Evolutionary conservation across 352 stramenopile species (phyloP).

Genomic region (Pythium chondricola): DNA sequence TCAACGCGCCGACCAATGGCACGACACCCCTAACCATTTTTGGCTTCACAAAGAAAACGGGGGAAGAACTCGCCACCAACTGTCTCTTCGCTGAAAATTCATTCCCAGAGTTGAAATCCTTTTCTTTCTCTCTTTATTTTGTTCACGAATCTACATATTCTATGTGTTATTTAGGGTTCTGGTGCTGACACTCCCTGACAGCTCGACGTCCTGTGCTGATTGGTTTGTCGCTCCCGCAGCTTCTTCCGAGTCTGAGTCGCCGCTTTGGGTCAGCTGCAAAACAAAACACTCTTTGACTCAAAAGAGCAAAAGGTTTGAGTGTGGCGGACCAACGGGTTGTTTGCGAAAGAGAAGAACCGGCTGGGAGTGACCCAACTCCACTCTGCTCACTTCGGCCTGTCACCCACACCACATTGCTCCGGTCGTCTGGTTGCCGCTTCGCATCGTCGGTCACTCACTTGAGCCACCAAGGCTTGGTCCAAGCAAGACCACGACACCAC

Average conservation of each 20-base stretch:
- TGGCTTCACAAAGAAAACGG: neutral
- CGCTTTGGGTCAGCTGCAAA: neutral
- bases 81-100: slow-evolving; percentile 17
- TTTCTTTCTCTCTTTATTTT: neutral
- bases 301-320: neutral
- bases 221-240: neutral
- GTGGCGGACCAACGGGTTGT: neutral
- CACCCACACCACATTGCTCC: neutral
- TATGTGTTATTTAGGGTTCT: slow-evolving; percentile 5
- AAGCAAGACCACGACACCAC: no score
- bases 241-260: neutral
- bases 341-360: neutral
- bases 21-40: neutral
- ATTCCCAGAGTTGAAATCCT: neutral
- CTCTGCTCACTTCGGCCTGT: neutral
- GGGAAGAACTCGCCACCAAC: slow-evolving; percentile 4
- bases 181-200: neutral
- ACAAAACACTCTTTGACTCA: no score
- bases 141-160: neutral
- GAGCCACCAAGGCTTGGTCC: no score
- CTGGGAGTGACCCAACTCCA: neutral
- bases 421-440: no score
- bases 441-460: no score
- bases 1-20: neutral
- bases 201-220: neutral